Evolutionary conservation across 805 yeast genomes (phyloP).

Genomic region (Grigorovia jiainica): DNA sequence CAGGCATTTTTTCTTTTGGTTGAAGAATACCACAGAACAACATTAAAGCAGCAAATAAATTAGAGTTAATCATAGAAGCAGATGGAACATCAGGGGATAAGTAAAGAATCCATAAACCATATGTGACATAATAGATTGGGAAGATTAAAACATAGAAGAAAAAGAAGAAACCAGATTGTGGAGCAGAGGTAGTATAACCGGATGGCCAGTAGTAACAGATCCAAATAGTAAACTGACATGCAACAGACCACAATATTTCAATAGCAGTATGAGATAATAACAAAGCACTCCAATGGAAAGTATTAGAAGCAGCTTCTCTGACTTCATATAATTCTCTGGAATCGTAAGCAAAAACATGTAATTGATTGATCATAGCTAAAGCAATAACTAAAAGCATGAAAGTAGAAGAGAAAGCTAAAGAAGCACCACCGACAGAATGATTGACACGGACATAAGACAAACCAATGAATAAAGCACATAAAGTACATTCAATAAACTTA

Average conservation of each 20-base stretch:
- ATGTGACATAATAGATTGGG: conserved; percentile 41
- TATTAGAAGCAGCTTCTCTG: conserved; percentile 64
- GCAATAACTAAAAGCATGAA: conserved; percentile 47
- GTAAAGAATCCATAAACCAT: conserved; percentile 45
- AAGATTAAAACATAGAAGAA: conserved; percentile 39
- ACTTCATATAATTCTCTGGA: conserved; percentile 61
- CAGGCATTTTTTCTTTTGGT: conserved; percentile 36
- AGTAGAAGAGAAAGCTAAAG: conserved; percentile 51
- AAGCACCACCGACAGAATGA: conserved; percentile 53
- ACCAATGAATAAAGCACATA: conserved; percentile 54
- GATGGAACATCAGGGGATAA: conserved; percentile 36
- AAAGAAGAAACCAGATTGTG: conserved; percentile 45
- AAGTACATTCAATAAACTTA: conserved; percentile 42
- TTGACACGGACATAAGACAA: conserved; percentile 56
- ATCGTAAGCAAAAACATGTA: conserved; percentile 48
- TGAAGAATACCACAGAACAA: conserved; percentile 46
- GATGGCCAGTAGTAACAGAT: conserved; percentile 43
- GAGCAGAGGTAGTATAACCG: conserved; percentile 34
- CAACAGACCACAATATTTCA: conserved; percentile 40
- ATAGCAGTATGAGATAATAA: conserved; percentile 35
- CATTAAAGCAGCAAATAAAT: conserved; percentile 44
- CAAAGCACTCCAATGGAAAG: conserved; percentile 59
- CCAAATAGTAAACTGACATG: conserved; percentile 35
- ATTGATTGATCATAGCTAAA: conserved; percentile 49
- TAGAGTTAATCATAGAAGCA: conserved; percentile 34